A percentile compares a stretch with the other conserved stretches of the same genome.
These are phyloP conservation scores for Lanmaoa rubissima DNA, from an alignment of 768 basidiomycete species.

Conservation along the genomic window DNA sequence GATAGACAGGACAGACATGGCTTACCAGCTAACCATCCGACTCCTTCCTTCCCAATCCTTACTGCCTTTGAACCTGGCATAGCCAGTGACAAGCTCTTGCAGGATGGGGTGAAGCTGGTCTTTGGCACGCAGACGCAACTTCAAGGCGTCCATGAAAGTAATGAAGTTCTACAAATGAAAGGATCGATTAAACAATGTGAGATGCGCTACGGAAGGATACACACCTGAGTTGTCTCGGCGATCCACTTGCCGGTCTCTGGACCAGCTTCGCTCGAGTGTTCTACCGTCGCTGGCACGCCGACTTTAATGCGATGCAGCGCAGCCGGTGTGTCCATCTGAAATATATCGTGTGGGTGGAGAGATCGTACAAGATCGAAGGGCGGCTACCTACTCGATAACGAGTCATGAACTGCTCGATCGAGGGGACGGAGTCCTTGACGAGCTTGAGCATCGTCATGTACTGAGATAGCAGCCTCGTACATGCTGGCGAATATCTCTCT, in stretches of 20 bases:
- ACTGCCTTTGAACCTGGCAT: conserved; percentile 91
- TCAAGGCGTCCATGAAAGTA: conserved; percentile 97
- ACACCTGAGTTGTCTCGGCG: conserved; percentile 93
- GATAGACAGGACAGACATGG: neutral
- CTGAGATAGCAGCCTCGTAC: conserved; percentile 89
- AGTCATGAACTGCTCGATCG: conserved; percentile 88
- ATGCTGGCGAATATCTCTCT: conserved; percentile 94
- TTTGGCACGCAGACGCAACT: conserved; percentile 90
- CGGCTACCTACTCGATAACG: conserved; percentile 65
- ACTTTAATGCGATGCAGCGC: conserved; percentile 88
- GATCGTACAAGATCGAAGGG: neutral
- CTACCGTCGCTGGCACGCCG: conserved; percentile 94
- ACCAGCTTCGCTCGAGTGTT: conserved; percentile 90
- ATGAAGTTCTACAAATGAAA: conserved; percentile 76
- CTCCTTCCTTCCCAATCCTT: conserved; percentile 97
- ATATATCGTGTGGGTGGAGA: neutral
- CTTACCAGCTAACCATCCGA: conserved; percentile 85
- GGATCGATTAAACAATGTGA: neutral
- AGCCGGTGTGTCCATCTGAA: conserved; percentile 91
- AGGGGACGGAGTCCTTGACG: conserved; percentile 84
- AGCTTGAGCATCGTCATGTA: conserved; percentile 97
- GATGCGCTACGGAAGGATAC: conserved; percentile 1
- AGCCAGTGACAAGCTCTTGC: conserved; percentile 93
- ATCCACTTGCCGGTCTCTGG: conserved; percentile 96
- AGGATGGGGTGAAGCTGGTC: conserved; percentile 94